phyloP scores from a whole-genome alignment of 768 basidiomycete species.

The Gymnopilus dilepis region DNA sequence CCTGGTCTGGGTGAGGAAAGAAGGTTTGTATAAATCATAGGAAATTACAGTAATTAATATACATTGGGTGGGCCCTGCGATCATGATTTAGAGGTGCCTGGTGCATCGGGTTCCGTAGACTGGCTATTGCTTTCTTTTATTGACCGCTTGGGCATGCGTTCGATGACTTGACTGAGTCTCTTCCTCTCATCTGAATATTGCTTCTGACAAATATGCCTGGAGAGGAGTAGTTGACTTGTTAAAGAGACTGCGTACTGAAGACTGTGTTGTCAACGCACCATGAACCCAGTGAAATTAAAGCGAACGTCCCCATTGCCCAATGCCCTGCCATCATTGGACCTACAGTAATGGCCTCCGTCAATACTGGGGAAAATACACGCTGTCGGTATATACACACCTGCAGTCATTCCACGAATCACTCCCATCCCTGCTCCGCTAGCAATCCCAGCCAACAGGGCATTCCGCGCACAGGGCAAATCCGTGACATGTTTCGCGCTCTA shows the following conservation, averaged over 20 bases:
- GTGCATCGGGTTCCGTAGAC: constrained; percentile 9
- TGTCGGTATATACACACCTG: constrained; percentile 64
- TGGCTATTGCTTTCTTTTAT: constrained; percentile 38
- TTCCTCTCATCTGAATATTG: constrained; percentile 58
- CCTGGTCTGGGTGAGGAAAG: neutral
- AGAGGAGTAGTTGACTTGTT: neutral
- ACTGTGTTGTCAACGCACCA: constrained; percentile 53
- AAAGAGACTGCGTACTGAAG: neutral
- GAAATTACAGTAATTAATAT: constrained; percentile 1
- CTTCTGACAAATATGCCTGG: constrained; percentile 69
- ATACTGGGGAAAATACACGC: no score
- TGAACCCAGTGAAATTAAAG: constrained; percentile 66
- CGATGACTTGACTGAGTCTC: constrained; percentile 60
- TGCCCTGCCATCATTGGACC: constrained; percentile 72
- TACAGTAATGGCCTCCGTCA: constrained; percentile 31
- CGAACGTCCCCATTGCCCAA: constrained; percentile 82
- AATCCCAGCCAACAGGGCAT: constrained; percentile 77
- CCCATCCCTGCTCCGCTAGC: constrained; percentile 82
- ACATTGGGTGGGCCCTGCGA: neutral
- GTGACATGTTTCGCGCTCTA: constrained; percentile 65
- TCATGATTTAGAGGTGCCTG: constrained; percentile 13
- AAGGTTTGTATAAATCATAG: neutral
- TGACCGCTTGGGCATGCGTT: constrained; percentile 62
- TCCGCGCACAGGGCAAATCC: constrained; percentile 79
- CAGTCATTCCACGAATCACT: constrained; percentile 68